These are phyloP conservation scores for Pseudocercospora crystallina DNA, from an alignment of 2,329 filamentous ascomycete genomes.

Conservation along the genomic window DNA sequence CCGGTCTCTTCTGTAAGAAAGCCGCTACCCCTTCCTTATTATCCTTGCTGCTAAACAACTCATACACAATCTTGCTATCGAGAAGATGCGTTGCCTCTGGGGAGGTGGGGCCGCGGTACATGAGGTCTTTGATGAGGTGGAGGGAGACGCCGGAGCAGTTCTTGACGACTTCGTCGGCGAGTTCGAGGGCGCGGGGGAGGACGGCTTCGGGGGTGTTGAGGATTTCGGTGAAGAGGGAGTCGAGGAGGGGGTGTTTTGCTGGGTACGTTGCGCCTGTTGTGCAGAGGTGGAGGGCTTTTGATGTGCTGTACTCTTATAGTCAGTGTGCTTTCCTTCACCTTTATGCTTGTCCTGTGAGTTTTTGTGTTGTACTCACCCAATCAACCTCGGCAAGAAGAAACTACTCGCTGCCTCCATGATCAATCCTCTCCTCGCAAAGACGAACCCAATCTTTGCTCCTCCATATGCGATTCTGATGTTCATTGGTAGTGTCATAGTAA, in stretches of 20 bases:
- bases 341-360: background rate
- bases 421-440: slow-evolving; percentile 69
- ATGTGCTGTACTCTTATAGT: slow-evolving; percentile 35
- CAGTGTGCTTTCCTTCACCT: background rate
- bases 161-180: slow-evolving; percentile 65
- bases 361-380: slow-evolving; percentile 50
- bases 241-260: slow-evolving; percentile 49
- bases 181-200: slow-evolving; percentile 62
- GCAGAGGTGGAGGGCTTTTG: slow-evolving; percentile 62
- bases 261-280: slow-evolving; percentile 66
- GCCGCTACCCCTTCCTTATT: slow-evolving; percentile 66
- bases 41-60: slow-evolving; percentile 61
- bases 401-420: slow-evolving; percentile 70
- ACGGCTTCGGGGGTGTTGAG: slow-evolving; percentile 60
- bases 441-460: slow-evolving; percentile 69
- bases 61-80: slow-evolving; percentile 64
- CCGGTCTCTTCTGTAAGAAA: slow-evolving; percentile 68
- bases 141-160: slow-evolving; percentile 66
- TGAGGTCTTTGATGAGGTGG: slow-evolving; percentile 69
- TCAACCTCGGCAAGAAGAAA: slow-evolving; percentile 69
- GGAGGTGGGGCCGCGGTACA: slow-evolving; percentile 59
- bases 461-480: slow-evolving; percentile 55
- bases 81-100: slow-evolving; percentile 70
- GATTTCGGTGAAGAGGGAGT: slow-evolving; percentile 65
- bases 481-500: slow-evolving; percentile 60